Evolutionary conservation across 805 yeast genomes (phyloP), one percentile per base, ranked within the genome.

Genomic region (Starmera dryadoides): DNA sequence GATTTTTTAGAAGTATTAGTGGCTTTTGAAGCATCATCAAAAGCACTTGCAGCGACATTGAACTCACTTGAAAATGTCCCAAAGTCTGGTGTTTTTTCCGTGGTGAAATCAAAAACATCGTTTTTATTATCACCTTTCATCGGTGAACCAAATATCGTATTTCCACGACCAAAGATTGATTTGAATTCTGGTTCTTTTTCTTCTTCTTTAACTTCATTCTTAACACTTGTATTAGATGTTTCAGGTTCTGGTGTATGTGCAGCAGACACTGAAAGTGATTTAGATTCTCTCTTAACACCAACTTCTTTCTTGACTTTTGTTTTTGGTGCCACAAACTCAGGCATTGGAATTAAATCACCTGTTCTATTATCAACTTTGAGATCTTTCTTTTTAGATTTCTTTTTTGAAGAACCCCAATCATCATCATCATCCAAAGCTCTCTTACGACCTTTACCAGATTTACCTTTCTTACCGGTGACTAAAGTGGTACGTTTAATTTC

Each of bases 401-500:
- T 41, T 4, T 42, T 35, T 2, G 37, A 6, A 9, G 48, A 36
- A 30, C 46, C 48, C 28, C 35, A 40, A 31, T 44, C 56, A 35
- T 47, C 54, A 33, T 51, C 57, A 29, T 43, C 36, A 14, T 25
- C 52, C 39, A 54, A 57, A 16, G 60, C 53, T 47, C 60, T 62
- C 25, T 55, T 54, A 19, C 53, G 56, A 22, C 56, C 62, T 42
- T 65, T 64, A 38, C 63, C 65, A n/a, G n/a, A n/a, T 44, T 64
- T 69, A 28, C 66, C 61, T 17, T 73, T 65, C 34, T 67, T 71
- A 42, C 63, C 65, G 4, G 73, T 63, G n/a, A 69, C 58, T 40
- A 75, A 56, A 28, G 72, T 67, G 28, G 69, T 66, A 45, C 87
- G 74, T 42, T 71, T 73, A 41, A 71, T 73, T 40, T 70, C 73